phyloP scores from a whole-genome alignment of 2,329 filamentous ascomycete genomes.

The Bipolaris cookei region DNA sequence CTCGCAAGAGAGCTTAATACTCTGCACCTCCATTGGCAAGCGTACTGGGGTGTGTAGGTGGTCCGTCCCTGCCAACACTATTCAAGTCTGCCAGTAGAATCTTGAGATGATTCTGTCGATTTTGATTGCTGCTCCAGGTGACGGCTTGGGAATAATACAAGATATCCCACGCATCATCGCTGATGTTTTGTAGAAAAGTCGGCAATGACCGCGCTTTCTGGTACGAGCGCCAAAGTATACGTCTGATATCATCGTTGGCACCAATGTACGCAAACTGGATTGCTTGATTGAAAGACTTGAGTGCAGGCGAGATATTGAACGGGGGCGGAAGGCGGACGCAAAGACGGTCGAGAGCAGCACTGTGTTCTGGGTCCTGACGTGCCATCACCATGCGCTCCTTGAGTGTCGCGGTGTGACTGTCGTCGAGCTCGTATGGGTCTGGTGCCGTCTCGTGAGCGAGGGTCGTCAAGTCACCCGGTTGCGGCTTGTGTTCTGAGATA shows the following conservation, averaged over 20 bases:
- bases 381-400: slow-evolving; percentile 35
- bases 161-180: slow-evolving; percentile 48
- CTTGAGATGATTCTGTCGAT: slow-evolving; percentile 38
- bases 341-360: slow-evolving; percentile 34
- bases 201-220: slow-evolving; percentile 41
- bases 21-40: slow-evolving; percentile 16
- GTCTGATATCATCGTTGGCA: slow-evolving; percentile 44
- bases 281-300: slow-evolving; percentile 45
- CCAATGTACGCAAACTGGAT: slow-evolving; percentile 46
- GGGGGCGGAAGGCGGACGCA: slow-evolving; percentile 39
- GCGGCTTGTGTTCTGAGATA: slow-evolving; percentile 25
- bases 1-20: not conserved
- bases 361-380: slow-evolving; percentile 38
- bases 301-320: slow-evolving; percentile 41
- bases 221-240: slow-evolving; percentile 48
- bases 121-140: slow-evolving; percentile 44
- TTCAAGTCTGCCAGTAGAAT: slow-evolving; percentile 39
- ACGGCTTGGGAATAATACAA: slow-evolving; percentile 49
- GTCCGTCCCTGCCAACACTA: slow-evolving; percentile 42
- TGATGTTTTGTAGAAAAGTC: slow-evolving; percentile 41
- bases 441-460: slow-evolving; percentile 34
- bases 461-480: slow-evolving; percentile 20
- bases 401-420: slow-evolving; percentile 31
- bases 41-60: slow-evolving; percentile 42
- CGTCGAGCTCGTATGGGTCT: slow-evolving; percentile 38